Evolutionary conservation across 768 basidiomycete species (phyloP), one percentile per base, ranked within the genome.

Genomic region (Suillus variegatus): DNA sequence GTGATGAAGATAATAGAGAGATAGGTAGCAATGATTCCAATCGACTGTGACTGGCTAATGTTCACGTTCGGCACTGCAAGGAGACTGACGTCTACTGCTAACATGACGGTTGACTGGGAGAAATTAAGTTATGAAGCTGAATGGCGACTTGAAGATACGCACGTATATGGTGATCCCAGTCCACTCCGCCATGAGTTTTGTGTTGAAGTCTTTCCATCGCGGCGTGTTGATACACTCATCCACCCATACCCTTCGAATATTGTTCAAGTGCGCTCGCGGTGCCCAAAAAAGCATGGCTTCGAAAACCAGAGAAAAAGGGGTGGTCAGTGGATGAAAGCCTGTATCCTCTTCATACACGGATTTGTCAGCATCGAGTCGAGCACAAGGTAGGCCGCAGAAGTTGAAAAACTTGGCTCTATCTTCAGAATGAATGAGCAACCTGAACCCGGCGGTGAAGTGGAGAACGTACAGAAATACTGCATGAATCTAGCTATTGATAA

Each of bases 1-100:
- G 82, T 65, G 57, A 73, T 77, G n/a, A 75, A 68, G 12, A 81
- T 52, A 10, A 75, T 77, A 0, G 82, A 83, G 12, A 79, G 64
- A 58, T 81, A 82, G 65, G 76, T 78, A 13, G 77, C 69, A n/a
- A 81, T 76, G 56, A 73, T 0, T 69, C 58, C 5, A 65, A 74
- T 6, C 75, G 49, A 63, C 9, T 63, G 62, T 41, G 49, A 58
- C 22, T 52, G 14, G 52, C 60, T 7, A 60, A 71, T 40, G 41
- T 64, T 79, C 52, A 82, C 77, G 41, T 76, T 76, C n/a, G 81
- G 82, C n/a, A 87, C 85, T 10, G 84, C 82, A 8, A 88, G 72
- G 68, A 86, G 85, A 0, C 81, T 82, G 1, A 87, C 81, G 57
- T 86, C 85, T 3, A 83, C 83, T n/a, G 81, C 82, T 12, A 86